A percentile compares a stretch with the other conserved stretches of the same genome.
Conservation (phyloP, 495 filamentous ascomycete genomes). For the Gamarada debralockiae region DNA sequence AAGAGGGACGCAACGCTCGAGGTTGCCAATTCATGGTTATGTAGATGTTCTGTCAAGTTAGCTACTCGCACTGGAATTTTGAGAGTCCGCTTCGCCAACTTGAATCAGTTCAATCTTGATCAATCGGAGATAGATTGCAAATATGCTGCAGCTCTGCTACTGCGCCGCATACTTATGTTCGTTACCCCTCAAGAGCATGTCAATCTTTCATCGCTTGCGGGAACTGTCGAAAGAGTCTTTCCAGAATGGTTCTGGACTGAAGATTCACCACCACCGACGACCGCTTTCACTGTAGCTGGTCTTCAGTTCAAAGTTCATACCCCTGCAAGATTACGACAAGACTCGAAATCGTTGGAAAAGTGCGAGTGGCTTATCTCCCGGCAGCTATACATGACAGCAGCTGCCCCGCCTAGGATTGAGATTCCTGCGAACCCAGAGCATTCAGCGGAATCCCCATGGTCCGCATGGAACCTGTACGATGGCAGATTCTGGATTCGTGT, state of each 20-base stretch:
- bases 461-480: constrained; percentile 65
- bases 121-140: constrained; percentile 9
- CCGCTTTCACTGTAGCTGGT: constrained; percentile 14
- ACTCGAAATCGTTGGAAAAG: background rate
- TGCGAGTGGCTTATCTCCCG: constrained; percentile 47
- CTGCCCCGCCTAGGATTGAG: constrained; percentile 13
- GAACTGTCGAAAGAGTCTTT: constrained; percentile 9
- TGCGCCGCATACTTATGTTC: constrained; percentile 15
- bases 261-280: background rate
- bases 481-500: constrained; percentile 78
- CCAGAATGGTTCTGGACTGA: constrained; percentile 4
- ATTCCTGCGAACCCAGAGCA: background rate
- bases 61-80: constrained; percentile 36
- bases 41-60: constrained; percentile 31
- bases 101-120: constrained; percentile 15
- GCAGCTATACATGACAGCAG: constrained; percentile 40
- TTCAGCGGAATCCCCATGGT: constrained; percentile 22
- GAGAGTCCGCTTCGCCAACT: constrained; percentile 35
- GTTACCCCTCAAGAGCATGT: constrained; percentile 19
- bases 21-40: constrained; percentile 19
- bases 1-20: constrained; percentile 30
- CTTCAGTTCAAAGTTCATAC: constrained; percentile 12
- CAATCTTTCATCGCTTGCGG: background rate
- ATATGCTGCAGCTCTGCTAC: constrained; percentile 17
- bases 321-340: background rate